Base-by-base conservation (phyloP, 805 yeast species). In the Torulaspora microellipsoides region DNA sequence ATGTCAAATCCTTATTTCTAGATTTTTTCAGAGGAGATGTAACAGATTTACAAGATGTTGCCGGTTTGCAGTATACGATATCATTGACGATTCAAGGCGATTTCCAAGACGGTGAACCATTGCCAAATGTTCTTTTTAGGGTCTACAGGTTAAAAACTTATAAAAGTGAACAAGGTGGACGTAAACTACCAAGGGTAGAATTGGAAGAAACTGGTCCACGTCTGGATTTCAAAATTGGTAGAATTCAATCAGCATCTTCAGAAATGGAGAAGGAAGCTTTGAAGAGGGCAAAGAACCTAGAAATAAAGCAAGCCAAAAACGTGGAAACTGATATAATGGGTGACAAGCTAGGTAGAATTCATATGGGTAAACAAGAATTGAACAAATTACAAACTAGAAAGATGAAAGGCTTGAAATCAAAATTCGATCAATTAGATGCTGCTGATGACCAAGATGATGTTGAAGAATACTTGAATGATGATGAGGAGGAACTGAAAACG, bases 151-250 rank as follows among this genome's bases (percentile, higher is more conserved):
- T 93, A 57, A 86, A 83, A 64, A 81, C 98, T 4, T 83, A 68
- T 65, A 81, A 76, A 62, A 81, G 91, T 49, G 90, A 84, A 38
- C 95, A 91, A 60, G 67, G 68, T 49, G 69, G 69, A 31, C 54
- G 56, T 14, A 89, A 86, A 62, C 73, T 87, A 43, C 98, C 99
- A 44, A 77, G 99, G 63, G 90, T 93, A 17, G 98, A 93, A 69
- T 72, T 93, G 34, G 93, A 85, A 43, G 99, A 93, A 66, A 83
- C 87, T 49, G 99, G 99, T 0, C 99, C 99, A 48, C 78, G 99
- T 59, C 75, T 93, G 47, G 97, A 91, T 65, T 91, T 93, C 70
- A 81, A 83, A 55, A 75, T 93, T 45, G 99, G 99, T 38, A 80
- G 99, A 70, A 77, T 83, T 54, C 83, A 82, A 56, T 71, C 77